Base-by-base conservation (phyloP, 2,329 filamentous ascomycete species). In the Trichoderma citrinoviride region DNA sequence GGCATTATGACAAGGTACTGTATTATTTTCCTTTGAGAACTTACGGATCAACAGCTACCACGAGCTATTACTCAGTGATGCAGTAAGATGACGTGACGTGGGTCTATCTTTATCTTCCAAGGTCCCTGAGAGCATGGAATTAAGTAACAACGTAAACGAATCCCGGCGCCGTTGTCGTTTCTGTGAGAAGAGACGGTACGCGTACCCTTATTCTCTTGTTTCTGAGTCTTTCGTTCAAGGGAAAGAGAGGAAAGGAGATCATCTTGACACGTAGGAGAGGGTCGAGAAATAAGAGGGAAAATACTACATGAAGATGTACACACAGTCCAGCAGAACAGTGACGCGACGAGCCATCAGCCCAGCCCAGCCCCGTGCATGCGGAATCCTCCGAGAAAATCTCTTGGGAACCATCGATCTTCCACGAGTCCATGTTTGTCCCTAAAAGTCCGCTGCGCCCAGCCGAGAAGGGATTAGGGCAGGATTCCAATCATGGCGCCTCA, bases 1-100 rank as follows among this genome's bases (percentile, higher is more conserved):
- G n/a, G n/a, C n/a, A n/a, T 40, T 6, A 44, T 37, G 23, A 52
- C 23, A 47, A 41, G 43, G 46, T 49, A 46, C 60, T 15, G 27
- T 27, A 17, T 46, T 43, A 43, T 29, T 27, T 61, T 33, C 57
- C n/a, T 46, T 10, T 12, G 15, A n/a, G 10, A 40, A 17, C 49
- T 61, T 43, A 44, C 14, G 33, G 47, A 53, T 52, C 46, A 57
- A 43, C n/a, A 21, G 17, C 7, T 23, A 56, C 25, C n/a, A 62
- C 14, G 47, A 40, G 33, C 41, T 44, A 43, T 49, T 44, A 43
- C 47, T 44, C 37, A 55, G 54, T 60, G 44, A 58, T 57, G 52
- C 25, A 43, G 52, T 49, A 21, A 55, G 40, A 50, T 58, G 46
- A 50, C 58, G 58, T 65, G 62, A 46, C 55, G 47, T 58, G 62